Base-by-base conservation (phyloP, 352 stramenopile genomes). In the Phytopythium sindhum region DNA sequence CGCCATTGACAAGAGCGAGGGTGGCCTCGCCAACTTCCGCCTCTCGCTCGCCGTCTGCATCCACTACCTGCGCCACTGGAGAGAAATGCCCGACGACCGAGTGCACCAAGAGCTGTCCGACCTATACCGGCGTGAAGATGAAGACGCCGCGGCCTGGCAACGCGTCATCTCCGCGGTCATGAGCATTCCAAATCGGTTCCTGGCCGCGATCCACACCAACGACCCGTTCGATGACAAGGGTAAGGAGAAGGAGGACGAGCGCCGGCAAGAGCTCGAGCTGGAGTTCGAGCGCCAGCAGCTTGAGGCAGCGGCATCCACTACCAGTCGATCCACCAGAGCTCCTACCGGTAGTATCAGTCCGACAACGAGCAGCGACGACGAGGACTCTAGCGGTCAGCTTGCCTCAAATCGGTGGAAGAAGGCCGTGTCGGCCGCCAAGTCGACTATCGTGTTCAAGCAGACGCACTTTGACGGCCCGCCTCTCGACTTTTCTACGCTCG, bases 1-100 rank as follows among this genome's bases (percentile, higher is more conserved):
- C 48, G 86, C 85, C n/a, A 89, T 96, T 62, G 79, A 94, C 78
- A 86, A 87, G 70, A 89, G 73, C 65, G 85, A 96, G 63, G 87
- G 87, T 33, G 84, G 77, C 62, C 67, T 96, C 54, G 75, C 70
- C 75, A 93, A 94, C 65, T 96, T 96, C 54, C 85, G 87, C 21
- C 81, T 96, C 48, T 88, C 85, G 37, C 72, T 96, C 55, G 77
- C 80, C 37, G 85, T 93, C 59, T 89, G 91, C 52, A 88, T 96
- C 65, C 87, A 96, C 64, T 96, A 91, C 69, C 35, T 92, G 54
- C 87, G 87, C 44, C 85, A 96, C 63, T 74, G 74, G 61, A 64
- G 82, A 5, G 84, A 93, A 39, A 95, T 95, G 87, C 87, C 84
- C 0, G 78, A 91, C 26, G 85, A 93, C 64, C 76, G 83, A 48